These are phyloP conservation scores for Cucumis melo DNA, from an alignment of 306 rosid genomes.

Conservation along the genomic window DNA sequence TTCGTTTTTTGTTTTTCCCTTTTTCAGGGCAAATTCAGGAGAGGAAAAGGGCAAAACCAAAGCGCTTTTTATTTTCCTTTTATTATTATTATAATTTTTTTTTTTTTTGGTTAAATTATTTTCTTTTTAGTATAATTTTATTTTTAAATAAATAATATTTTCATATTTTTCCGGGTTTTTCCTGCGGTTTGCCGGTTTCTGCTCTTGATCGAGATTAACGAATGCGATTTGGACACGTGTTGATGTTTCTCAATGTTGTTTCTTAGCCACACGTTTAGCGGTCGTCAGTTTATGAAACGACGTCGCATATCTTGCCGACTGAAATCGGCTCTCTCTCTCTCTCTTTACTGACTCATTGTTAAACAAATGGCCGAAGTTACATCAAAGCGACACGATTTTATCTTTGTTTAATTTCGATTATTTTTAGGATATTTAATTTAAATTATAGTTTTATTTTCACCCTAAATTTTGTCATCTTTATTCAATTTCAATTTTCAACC, in stretches of 20 bases:
- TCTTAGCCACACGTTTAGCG: neutral
- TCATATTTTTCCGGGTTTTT: neutral
- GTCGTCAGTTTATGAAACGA: neutral
- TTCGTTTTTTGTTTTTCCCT: slow-evolving; percentile 37
- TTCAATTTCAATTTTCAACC: no score
- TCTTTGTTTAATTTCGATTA: neutral
- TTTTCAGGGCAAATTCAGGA: neutral
- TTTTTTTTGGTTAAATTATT: neutral
- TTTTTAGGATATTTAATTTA: neutral
- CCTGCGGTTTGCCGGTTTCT: neutral
- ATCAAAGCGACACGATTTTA: neutral
- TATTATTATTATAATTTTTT: no score
- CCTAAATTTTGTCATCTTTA: no score
- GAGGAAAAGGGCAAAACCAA: neutral
- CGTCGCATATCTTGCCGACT: slow-evolving; percentile 1
- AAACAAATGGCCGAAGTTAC: neutral
- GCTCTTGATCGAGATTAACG: neutral
- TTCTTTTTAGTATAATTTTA: neutral
- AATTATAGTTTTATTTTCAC: neutral
- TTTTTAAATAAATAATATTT: neutral
- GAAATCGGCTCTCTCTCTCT: neutral
- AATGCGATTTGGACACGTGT: neutral
- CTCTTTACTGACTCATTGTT: neutral
- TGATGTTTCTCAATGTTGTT: neutral
- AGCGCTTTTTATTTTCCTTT: neutral